phyloP scores from a whole-genome alignment of 805 yeast genomes.

The Komagataella ulmi region DNA sequence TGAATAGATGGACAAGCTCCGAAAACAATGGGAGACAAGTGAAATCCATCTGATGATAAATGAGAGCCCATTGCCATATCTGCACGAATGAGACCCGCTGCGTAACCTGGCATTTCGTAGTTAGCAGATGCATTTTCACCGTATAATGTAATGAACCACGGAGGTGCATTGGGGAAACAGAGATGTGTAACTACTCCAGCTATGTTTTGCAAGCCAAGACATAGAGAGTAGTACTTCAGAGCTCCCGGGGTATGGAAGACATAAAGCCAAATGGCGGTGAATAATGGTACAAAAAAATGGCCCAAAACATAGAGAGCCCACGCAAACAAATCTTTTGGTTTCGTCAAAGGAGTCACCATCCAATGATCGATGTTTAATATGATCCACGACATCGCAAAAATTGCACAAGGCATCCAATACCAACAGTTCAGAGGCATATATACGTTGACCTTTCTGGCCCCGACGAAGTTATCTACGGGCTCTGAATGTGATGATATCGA shows the following conservation, averaged over 20 bases:
- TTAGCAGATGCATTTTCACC: slow-evolving; percentile 43
- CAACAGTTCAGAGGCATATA: slow-evolving; percentile 13
- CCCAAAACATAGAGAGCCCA: slow-evolving; percentile 51
- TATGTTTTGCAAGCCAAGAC: slow-evolving; percentile 47
- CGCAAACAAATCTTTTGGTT: slow-evolving; percentile 37
- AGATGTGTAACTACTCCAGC: slow-evolving; percentile 49
- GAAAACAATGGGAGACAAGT: slow-evolving; percentile 55
- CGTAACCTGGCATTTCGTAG: slow-evolving; percentile 54
- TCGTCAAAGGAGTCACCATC: slow-evolving; percentile 24
- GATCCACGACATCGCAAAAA: slow-evolving; percentile 33
- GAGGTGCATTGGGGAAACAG: slow-evolving; percentile 58
- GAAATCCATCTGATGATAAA: slow-evolving; percentile 47
- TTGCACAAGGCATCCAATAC: slow-evolving; percentile 21
- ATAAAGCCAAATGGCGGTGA: slow-evolving; percentile 50
- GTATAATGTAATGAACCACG: slow-evolving; percentile 55
- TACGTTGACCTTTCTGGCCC: slow-evolving; percentile 1
- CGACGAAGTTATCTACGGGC: slow-evolving; percentile 3
- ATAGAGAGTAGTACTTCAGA: slow-evolving; percentile 34
- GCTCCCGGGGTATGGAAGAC: slow-evolving; percentile 59
- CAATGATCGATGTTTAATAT: slow-evolving; percentile 30
- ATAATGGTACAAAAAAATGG: slow-evolving; percentile 47
- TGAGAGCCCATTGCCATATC: slow-evolving; percentile 52
- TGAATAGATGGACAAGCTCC: slow-evolving; percentile 69
- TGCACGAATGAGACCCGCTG: slow-evolving; percentile 59
- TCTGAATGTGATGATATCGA: slow-evolving; percentile 3